Base-by-base conservation (phyloP, 441 rosid species). In the Brassica balearica region DNA sequence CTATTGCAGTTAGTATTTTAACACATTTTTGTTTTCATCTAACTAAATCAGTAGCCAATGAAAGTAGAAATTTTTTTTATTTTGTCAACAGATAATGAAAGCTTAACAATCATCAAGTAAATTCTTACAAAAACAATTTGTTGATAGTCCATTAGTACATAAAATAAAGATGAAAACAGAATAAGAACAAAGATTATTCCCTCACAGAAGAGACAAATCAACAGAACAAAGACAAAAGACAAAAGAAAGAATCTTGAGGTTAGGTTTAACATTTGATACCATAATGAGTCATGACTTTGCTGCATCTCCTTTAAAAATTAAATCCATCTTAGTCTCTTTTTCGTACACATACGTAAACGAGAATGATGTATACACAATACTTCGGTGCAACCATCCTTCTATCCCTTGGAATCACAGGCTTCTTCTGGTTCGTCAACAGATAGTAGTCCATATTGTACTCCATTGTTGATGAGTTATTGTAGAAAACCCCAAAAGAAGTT, bases 161-260 rank as follows among this genome's bases (percentile, higher is more conserved):
- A 43, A 43, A 10, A 55, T 15, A 7, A 53, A 8, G 23, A 55
- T 17, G 9, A 20, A 55, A 17, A 55, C 43, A 69, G 65, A 15
- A 68, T 55, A 41, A 68, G 46, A 61, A 11, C 36, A 73, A 2
- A 51, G 77, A 68, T 73, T 68, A 73, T 67, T 15, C 78, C 60
- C 53, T 73, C 19, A 15, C 9, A 73, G 1, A 68, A 73, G 11
- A 79, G 78, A 79, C 82, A 79, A 73, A 72, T 58, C 48, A 51
- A 14, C 58, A 14, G 20, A 51, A 53, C 19, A 15, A 53, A 53
- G 59, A 61, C 82, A 78, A 72, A 19, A 72, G 23, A 72, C 19
- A 22, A 34, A 60, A 34, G 15, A 46, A 72, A 68, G 74, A 48
- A 78, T 78, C 74, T 73, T 78, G 4, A 73, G 58, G 59, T 22